These are phyloP conservation scores for Cutaneotrichosporon cyanovorans DNA, from an alignment of 1,284 basidiomycete genomes.

Conservation along the genomic window DNA sequence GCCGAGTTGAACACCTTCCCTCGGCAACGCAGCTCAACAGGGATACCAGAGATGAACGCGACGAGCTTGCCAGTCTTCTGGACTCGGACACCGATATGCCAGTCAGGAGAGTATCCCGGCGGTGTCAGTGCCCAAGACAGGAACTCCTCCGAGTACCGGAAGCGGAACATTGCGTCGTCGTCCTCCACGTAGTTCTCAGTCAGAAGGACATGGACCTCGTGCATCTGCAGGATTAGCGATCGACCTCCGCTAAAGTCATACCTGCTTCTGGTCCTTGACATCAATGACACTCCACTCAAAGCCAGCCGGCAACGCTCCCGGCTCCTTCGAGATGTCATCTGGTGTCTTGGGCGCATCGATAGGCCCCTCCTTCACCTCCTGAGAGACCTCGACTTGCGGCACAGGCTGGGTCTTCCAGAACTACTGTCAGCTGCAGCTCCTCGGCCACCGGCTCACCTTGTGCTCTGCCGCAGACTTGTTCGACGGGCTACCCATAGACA, in stretches of 20 bases:
- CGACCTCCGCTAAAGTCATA: conserved; percentile 22
- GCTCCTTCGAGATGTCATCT: conserved; percentile 75
- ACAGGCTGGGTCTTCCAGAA: conserved; percentile 97
- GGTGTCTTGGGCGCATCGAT: conserved; percentile 76
- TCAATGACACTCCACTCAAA: conserved; percentile 89
- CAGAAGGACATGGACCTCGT: conserved; percentile 87
- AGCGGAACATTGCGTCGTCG: conserved; percentile 88
- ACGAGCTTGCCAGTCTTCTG: conserved; percentile 83
- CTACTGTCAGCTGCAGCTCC: conserved; percentile 47
- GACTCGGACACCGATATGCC: conserved; percentile 94
- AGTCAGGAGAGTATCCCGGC: conserved; percentile 85
- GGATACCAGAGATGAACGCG: conserved; percentile 97
- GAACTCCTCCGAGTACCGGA: conserved; percentile 93
- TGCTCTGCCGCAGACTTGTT: conserved; percentile 74
- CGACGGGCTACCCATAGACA: conserved; percentile 36
- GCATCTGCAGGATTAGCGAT: conserved; percentile 52
- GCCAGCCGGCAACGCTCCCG: conserved; percentile 81
- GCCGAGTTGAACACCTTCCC: conserved; percentile 64
- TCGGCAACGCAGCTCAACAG: conserved; percentile 71
- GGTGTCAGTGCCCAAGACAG: conserved; percentile 90
- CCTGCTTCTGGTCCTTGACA: conserved; percentile 68
- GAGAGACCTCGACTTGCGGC: conserved; percentile 54
- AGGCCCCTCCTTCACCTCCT: conserved; percentile 67
- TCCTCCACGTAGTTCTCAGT: conserved; percentile 97
- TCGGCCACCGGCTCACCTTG: conserved; percentile 54